These are phyloP conservation scores for Wickerhamiella spandovensis DNA, from an alignment of 805 yeast genomes.

Conservation along the genomic window DNA sequence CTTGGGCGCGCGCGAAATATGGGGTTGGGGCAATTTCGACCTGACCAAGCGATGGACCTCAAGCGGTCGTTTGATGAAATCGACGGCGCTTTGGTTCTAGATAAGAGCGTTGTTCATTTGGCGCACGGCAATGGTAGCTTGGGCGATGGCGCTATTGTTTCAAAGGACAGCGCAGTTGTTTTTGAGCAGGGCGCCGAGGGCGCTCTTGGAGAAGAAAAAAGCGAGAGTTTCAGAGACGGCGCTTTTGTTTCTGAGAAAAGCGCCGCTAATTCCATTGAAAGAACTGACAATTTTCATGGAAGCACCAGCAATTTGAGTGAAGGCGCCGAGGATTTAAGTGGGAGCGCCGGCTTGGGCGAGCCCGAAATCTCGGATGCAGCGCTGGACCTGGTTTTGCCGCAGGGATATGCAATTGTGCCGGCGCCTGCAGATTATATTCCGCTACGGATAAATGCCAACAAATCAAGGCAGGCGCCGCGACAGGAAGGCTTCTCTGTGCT, in stretches of 20 bases:
- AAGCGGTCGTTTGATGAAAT: neutral
- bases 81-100: neutral
- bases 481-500: conserved; percentile 39
- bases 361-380: conserved; percentile 30
- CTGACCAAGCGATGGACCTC: neutral
- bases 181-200: too few relatives aligned
- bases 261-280: too few relatives aligned
- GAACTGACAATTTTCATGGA: neutral
- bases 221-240: neutral
- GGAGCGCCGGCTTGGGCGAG: neutral
- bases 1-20: neutral
- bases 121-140: too few relatives aligned
- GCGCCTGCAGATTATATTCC: conserved; percentile 37
- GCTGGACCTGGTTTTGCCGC: conserved; percentile 36
- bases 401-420: conserved; percentile 33
- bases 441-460: conserved; percentile 25
- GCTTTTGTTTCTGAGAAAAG: neutral
- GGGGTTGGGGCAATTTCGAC: neutral
- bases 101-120: too few relatives aligned
- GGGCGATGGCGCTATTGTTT: neutral
- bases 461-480: conserved; percentile 20
- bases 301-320: neutral
- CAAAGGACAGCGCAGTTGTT: neutral
- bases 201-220: too few relatives aligned
- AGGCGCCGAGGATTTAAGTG: neutral